Conservation (phyloP, 352 stramenopile species). For the Phytophthora citrophthora region DNA sequence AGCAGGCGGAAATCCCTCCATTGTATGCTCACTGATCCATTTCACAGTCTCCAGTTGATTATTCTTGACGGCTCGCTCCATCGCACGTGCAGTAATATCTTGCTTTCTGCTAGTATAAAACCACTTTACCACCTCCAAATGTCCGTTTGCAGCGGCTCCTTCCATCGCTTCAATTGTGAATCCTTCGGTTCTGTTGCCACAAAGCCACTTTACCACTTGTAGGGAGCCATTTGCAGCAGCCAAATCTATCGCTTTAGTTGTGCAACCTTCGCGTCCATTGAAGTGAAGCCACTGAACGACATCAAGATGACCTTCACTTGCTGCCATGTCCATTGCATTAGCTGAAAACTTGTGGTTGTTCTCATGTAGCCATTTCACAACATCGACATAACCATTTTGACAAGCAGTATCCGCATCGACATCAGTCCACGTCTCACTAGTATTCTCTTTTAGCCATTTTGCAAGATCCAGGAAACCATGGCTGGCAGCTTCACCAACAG, state of each 20-base stretch:
- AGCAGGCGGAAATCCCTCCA: too few relatives aligned
- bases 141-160: constrained; percentile 1
- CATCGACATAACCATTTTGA: background rate
- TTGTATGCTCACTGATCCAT: too few relatives aligned
- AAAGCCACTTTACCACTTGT: constrained; percentile 14
- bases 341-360: background rate
- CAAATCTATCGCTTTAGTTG: constrained; percentile 6
- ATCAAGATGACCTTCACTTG: constrained; percentile 11
- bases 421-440: background rate
- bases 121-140: constrained; percentile 12
- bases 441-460: too few relatives aligned
- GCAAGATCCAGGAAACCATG: background rate
- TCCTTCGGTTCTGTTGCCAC: constrained; percentile 11
- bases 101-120: constrained; percentile 5
- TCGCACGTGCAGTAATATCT: constrained; percentile 3
- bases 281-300: constrained; percentile 19
- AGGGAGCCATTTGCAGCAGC: constrained; percentile 10
- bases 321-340: constrained; percentile 2
- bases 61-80: constrained; percentile 9
- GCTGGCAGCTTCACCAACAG: background rate
- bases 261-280: constrained; percentile 7
- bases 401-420: background rate
- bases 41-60: background rate
- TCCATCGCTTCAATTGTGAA: constrained; percentile 7
- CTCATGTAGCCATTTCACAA: background rate